Evolutionary conservation across 352 stramenopile genomes (phyloP).

Genomic region (Pythium insidiosum): DNA sequence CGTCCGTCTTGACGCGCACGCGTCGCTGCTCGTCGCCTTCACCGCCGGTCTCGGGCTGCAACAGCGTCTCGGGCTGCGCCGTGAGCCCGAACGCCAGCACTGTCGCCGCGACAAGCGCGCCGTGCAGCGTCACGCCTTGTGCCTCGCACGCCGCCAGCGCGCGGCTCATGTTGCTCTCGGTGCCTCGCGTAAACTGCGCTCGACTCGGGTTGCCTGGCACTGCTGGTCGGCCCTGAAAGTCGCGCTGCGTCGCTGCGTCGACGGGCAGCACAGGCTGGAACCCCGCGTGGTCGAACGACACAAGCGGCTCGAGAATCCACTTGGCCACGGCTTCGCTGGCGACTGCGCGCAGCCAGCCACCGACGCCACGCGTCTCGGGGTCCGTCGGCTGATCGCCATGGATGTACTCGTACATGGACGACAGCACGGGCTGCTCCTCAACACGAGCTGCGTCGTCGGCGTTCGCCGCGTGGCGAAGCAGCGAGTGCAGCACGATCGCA

Average conservation of each 20-base stretch:
- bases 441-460: neutral
- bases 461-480: conserved; percentile 24
- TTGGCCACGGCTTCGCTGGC: conserved; percentile 51
- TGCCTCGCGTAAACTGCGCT: conserved; percentile 35
- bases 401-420: conserved; percentile 49
- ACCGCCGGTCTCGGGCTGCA: neutral
- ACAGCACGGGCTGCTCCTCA: conserved; percentile 20
- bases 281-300: conserved; percentile 46
- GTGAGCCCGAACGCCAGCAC: conserved; percentile 38
- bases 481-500: conserved; percentile 33
- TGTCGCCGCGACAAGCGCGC: conserved; percentile 29
- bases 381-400: conserved; percentile 45
- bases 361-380: too few species aligned
- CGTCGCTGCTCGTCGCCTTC: conserved; percentile 10
- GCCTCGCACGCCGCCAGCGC: conserved; percentile 27
- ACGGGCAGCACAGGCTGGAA: conserved; percentile 33
- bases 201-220: conserved; percentile 31
- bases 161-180: conserved; percentile 26
- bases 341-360: too few species aligned
- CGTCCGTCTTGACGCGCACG: conserved; percentile 40
- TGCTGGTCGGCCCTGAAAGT: conserved; percentile 25
- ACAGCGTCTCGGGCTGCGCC: conserved; percentile 20
- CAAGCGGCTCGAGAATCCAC: conserved; percentile 48
- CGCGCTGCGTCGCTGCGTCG: conserved; percentile 26
- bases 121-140: conserved; percentile 33